These are phyloP conservation scores for Sparassis latifolia DNA, from an alignment of 1,284 basidiomycete genomes.

Conservation along the genomic window DNA sequence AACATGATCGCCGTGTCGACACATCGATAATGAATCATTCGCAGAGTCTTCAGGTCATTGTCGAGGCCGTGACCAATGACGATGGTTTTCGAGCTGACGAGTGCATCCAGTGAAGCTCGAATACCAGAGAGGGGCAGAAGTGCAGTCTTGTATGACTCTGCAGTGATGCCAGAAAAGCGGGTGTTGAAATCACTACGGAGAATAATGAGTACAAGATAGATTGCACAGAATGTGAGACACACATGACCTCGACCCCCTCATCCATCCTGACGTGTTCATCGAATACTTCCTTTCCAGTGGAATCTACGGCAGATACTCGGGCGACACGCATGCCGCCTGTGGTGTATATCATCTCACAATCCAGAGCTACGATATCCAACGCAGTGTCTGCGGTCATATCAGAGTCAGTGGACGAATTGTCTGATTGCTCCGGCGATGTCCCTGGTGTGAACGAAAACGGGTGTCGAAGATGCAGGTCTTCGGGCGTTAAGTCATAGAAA, in stretches of 20 bases:
- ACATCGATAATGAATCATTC: slow-evolving; percentile 76
- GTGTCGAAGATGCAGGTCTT: slow-evolving; percentile 67
- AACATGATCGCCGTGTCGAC: slow-evolving; percentile 84
- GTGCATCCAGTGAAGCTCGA: slow-evolving; percentile 56
- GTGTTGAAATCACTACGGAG: slow-evolving; percentile 77
- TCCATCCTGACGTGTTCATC: slow-evolving; percentile 82
- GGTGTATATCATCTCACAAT: slow-evolving; percentile 92
- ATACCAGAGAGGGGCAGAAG: slow-evolving; percentile 63
- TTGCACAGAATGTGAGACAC: slow-evolving; percentile 22
- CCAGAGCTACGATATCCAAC: slow-evolving; percentile 75
- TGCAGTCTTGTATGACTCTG: slow-evolving; percentile 46
- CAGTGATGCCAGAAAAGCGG: slow-evolving; percentile 81
- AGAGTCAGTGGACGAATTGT: background rate
- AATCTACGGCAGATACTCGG: slow-evolving; percentile 81
- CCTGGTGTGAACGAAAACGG: slow-evolving; percentile 52
- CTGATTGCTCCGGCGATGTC: slow-evolving; percentile 8
- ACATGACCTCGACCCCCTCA: slow-evolving; percentile 75
- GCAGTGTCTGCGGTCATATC: slow-evolving; percentile 29
- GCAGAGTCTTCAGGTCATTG: slow-evolving; percentile 83
- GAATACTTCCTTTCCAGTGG: slow-evolving; percentile 63
- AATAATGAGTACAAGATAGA: slow-evolving; percentile 2
- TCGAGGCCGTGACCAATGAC: slow-evolving; percentile 83
- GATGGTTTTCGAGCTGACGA: slow-evolving; percentile 76
- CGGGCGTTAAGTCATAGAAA: slow-evolving; percentile 69
- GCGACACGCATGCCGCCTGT: slow-evolving; percentile 85